Percentiles rank a stretch among this genome's conserved stretches.
Conservation (phyloP, 2,329 filamentous ascomycete species). For the Sporothrix sp. region DNA sequence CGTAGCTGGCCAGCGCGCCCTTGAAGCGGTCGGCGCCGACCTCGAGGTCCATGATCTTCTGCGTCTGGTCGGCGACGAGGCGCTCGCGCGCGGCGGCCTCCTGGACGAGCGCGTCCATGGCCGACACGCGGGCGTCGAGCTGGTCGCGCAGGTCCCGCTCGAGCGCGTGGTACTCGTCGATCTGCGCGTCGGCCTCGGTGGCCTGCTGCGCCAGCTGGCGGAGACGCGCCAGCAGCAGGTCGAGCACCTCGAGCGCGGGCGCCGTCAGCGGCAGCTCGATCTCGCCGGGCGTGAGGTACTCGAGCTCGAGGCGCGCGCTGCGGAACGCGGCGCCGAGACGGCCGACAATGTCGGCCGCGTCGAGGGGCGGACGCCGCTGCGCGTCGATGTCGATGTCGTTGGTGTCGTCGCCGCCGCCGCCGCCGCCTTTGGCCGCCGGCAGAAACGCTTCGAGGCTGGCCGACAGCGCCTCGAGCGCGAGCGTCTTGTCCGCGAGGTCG, state of each 20-base stretch:
- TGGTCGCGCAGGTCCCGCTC: constrained; percentile 48
- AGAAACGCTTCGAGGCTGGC: constrained; percentile 28
- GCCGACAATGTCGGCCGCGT: constrained; percentile 39
- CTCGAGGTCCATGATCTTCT: constrained; percentile 37
- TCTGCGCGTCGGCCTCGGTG: constrained; percentile 40
- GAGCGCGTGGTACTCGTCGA: constrained; percentile 51
- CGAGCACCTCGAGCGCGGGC: constrained; percentile 45
- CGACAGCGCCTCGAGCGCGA: constrained; percentile 36
- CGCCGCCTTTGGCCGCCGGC: constrained; percentile 27
- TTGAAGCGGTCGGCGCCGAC: constrained; percentile 40
- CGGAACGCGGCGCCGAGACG: constrained; percentile 43
- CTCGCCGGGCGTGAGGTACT: constrained; percentile 52
- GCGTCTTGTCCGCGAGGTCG: constrained; percentile 39
- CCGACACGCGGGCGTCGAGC: constrained; percentile 41
- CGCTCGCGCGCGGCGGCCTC: constrained; percentile 26
- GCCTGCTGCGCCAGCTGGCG: constrained; percentile 37
- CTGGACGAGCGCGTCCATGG: constrained; percentile 37
- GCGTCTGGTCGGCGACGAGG: constrained; percentile 26
- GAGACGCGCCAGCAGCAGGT: constrained; percentile 42
- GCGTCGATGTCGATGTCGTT: no score
- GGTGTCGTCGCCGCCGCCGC: constrained; percentile 32
- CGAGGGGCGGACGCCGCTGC: constrained; percentile 26
- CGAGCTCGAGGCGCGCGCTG: constrained; percentile 48
- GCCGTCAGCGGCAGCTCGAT: constrained; percentile 41
- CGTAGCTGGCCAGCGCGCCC: constrained; percentile 42